Percentiles rank a stretch among this genome's conserved stretches.
Conservation (phyloP, 108 stramenopile genomes). For the Phaeodactylum tricornutum region DNA sequence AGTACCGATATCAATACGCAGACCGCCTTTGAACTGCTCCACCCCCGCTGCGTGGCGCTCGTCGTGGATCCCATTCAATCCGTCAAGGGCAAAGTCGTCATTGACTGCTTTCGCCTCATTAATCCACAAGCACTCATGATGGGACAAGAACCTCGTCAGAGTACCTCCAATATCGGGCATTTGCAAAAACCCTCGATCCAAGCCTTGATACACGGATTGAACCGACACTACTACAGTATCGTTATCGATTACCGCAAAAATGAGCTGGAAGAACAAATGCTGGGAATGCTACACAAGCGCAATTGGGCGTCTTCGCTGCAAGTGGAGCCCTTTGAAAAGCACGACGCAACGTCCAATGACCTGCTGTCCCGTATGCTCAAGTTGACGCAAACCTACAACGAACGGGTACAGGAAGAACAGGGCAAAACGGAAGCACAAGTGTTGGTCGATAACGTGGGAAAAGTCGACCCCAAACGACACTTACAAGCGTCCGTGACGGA, state of each 20-base stretch:
- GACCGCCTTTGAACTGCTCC: conserved; percentile 90
- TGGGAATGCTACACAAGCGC: conserved; percentile 93
- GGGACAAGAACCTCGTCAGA: conserved; percentile 96
- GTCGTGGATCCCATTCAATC: conserved; percentile 99
- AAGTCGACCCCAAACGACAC: conserved; percentile 95
- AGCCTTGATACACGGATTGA: conserved; percentile 97
- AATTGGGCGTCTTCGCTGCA: conserved; percentile 91
- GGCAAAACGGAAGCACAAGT: conserved; percentile 77
- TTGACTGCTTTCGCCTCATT: conserved; percentile 98
- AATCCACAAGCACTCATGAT: conserved; percentile 98
- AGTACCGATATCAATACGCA: conserved; percentile 99
- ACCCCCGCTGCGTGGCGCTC: conserved; percentile 91
- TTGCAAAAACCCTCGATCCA: conserved; percentile 99
- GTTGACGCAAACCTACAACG: conserved; percentile 90
- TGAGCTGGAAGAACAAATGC: conserved; percentile 99
- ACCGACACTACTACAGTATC: conserved; percentile 97
- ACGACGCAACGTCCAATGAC: conserved; percentile 72
- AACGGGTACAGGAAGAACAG: conserved; percentile 77
- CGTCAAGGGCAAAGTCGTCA: conserved; percentile 99
- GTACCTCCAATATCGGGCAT: conserved; percentile 97
- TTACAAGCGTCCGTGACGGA: conserved; percentile 83
- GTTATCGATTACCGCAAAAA: conserved; percentile 99
- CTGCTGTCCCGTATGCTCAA: conserved; percentile 86
- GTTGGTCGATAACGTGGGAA: conserved; percentile 89
- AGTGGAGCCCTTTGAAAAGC: conserved; percentile 85